Percentiles rank a stretch among this genome's conserved stretches.
Evolutionary conservation across 2,329 filamentous ascomycete species (phyloP).

Genomic region (Fusarium beomiforme): DNA sequence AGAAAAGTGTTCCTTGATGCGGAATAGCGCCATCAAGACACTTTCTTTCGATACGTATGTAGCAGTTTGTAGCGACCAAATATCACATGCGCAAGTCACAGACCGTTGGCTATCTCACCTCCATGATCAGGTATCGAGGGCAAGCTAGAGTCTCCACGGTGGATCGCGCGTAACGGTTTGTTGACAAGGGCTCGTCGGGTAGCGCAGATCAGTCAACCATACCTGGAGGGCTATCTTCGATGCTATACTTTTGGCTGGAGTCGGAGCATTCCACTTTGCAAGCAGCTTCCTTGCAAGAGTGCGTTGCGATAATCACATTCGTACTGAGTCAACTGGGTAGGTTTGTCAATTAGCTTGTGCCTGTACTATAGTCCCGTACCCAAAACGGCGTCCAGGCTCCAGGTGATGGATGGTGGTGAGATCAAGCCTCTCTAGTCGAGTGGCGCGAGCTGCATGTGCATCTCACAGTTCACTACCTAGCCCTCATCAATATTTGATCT

Average conservation of each 20-base stretch:
- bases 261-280: not conserved
- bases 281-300: not conserved
- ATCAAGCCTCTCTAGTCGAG: constrained; percentile 8
- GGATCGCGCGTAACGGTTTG: not conserved
- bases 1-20: not conserved
- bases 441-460: constrained; percentile 18
- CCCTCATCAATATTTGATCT: not conserved
- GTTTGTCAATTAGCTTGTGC: not conserved
- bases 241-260: not conserved
- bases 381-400: constrained; percentile 21
- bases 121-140: not conserved
- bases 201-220: constrained; percentile 21
- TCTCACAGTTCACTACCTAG: constrained; percentile 5
- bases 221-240: not conserved
- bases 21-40: not conserved
- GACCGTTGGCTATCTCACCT: not conserved
- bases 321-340: not conserved
- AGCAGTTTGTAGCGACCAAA: not conserved
- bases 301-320: not conserved
- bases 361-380: constrained; percentile 48
- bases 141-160: not conserved
- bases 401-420: constrained; percentile 21
- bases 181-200: not conserved
- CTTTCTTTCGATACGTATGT: not conserved
- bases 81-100: constrained; percentile 22